Evolutionary conservation across 2,329 filamentous ascomycete genomes (phyloP), one percentile per base, ranked within the genome.

Genomic region (Epichloe sibirici): DNA sequence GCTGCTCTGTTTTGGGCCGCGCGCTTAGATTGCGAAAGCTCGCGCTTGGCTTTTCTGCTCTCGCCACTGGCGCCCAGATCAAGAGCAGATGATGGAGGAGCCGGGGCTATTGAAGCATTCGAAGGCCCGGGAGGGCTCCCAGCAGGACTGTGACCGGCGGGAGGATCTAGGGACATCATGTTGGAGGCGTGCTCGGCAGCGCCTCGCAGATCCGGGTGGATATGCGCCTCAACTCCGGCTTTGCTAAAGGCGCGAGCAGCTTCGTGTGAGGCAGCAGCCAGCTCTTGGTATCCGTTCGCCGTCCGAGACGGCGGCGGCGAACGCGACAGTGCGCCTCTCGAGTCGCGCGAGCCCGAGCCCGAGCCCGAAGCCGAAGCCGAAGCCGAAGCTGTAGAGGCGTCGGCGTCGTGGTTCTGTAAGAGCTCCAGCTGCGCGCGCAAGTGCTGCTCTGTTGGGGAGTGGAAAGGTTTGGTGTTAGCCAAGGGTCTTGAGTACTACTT

Each of bases 1-100:
- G 93, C 93, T 61, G 91, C 93, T 66, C 93, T 79, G 65, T 98
- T 98, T 67, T 98, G 93, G 9, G 93, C 93, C 31, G 93, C 93
- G 59, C 93, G 86, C 74, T 97, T 98, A 39, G 90, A 95, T 45
- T 90, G 93, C 28, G 90, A 96, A 55, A 98, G 73, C 70, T 96
- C 91, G 51, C 93, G 81, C 70, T 95, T 95, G 12, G 84, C 84
- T 70, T 93, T 91, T 49, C 84, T 78, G 57, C 83, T 79, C 57
- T 86, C 70, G 31, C 71, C 69, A 4, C 59, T 51, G 45, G 61
- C 61, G 37, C 65, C 64, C 9, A 61, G 56, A 5, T 62, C 56
- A 21, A 63, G 55, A 9, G 59, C 45, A 11, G 64, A 50, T 15
- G 57, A 49, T 12, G 63, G 57, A 5, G 68, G 65, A 5, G 65